Conservation (phyloP, 139 green algal species). For the Choricystis sp. region DNA sequence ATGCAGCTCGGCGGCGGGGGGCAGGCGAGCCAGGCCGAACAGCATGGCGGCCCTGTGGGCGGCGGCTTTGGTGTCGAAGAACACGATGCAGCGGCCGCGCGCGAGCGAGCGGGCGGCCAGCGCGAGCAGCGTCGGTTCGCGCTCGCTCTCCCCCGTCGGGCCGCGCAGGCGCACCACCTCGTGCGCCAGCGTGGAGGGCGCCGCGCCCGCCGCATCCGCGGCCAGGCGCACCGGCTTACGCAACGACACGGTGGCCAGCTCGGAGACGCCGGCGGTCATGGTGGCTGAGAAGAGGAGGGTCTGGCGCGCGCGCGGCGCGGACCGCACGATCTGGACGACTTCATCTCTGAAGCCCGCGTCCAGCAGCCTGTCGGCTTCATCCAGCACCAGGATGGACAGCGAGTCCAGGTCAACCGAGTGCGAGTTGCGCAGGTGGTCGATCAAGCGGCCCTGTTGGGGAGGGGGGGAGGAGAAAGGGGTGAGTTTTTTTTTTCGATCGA, state of each 20-base stretch:
- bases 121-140: slow-evolving; percentile 78
- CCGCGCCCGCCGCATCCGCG: slow-evolving; percentile 48
- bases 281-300: slow-evolving; percentile 85
- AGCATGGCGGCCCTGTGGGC: slow-evolving; percentile 88
- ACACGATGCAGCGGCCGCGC: slow-evolving; percentile 67
- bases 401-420: slow-evolving; percentile 78
- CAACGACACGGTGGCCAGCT: slow-evolving; percentile 60
- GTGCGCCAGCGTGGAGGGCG: slow-evolving; percentile 59
- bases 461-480: neutral
- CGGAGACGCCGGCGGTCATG: slow-evolving; percentile 49
- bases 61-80: slow-evolving; percentile 73
- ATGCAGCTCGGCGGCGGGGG: slow-evolving; percentile 77
- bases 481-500: neutral
- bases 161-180: slow-evolving; percentile 78
- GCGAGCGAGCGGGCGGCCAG: slow-evolving; percentile 56
- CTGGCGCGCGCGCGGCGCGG: slow-evolving; percentile 72
- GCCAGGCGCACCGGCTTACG: slow-evolving; percentile 74
- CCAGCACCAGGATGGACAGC: slow-evolving; percentile 69
- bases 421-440: slow-evolving; percentile 92
- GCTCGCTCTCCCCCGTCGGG: slow-evolving; percentile 19
- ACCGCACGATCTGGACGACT: slow-evolving; percentile 63
- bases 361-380: slow-evolving; percentile 87
- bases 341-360: slow-evolving; percentile 77
- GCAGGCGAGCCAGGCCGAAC: slow-evolving; percentile 73
- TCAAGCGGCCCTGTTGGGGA: slow-evolving; percentile 45